Conservation (phyloP, 108 stramenopile species). For the Cyclotella kingstonii region DNA sequence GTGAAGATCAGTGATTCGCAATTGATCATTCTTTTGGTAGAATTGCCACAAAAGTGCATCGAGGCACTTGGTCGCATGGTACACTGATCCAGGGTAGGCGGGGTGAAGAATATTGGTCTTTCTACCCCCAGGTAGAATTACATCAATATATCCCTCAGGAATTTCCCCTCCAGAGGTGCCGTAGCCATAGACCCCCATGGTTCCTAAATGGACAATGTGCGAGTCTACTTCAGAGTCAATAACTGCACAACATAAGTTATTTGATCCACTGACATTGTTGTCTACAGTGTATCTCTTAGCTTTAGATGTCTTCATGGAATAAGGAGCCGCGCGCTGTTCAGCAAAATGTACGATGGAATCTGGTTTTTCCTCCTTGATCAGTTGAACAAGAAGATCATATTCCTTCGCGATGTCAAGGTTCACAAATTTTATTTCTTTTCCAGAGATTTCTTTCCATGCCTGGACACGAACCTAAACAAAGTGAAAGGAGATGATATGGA, state of each 20-base stretch:
- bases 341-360: constrained; percentile 97
- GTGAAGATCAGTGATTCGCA: constrained; percentile 95
- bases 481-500: neutral
- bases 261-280: constrained; percentile 95
- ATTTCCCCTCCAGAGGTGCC: constrained; percentile 98
- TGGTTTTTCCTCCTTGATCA: constrained; percentile 91
- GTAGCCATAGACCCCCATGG: constrained; percentile 99
- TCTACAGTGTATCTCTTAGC: constrained; percentile 97
- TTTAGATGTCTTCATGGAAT: constrained; percentile 94
- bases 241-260: constrained; percentile 96
- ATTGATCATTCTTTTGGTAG: constrained; percentile 97
- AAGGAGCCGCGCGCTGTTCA: constrained; percentile 98
- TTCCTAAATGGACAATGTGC: constrained; percentile 97
- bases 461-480: constrained; percentile 64
- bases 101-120: constrained; percentile 94
- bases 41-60: constrained; percentile 97
- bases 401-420: constrained; percentile 95
- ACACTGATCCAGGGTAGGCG: constrained; percentile 95
- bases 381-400: constrained; percentile 90
- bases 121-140: constrained; percentile 90
- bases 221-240: constrained; percentile 93
- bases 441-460: constrained; percentile 94
- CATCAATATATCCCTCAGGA: constrained; percentile 99
- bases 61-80: constrained; percentile 96
- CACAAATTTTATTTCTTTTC: constrained; percentile 89